Base-by-base conservation (phyloP, 2,329 filamentous ascomycete species). In the Pseudocercospora fijiensis region DNA sequence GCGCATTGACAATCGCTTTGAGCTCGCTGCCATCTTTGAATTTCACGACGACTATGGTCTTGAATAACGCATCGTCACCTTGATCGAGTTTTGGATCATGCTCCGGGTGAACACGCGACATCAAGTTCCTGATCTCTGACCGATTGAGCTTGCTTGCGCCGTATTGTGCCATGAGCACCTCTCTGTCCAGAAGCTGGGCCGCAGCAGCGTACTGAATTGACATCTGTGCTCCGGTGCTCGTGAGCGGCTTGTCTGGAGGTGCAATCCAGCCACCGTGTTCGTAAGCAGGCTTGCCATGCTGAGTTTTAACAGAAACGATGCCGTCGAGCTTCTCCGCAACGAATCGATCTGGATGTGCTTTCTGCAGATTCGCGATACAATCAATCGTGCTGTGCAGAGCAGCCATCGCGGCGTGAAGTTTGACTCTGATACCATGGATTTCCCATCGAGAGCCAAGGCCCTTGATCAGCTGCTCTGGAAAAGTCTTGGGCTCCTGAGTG, bases 401-500 rank as follows among this genome's bases (percentile, higher is more conserved):
- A 1, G 74, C 78, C 72, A 79, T 76, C 7, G 72, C 70, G 1
- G 78, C 72, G 65, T 80, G 76, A 9, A 73, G 70, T 65, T 81
- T 80, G 28, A 79, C 70, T 0, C 73, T 69, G n/a, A 80, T 73
- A 5, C 69, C 62, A 10, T 74, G 28, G 8, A 70, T 75, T 62
- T 78, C 67, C 79, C 79, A 81, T 10, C 49, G 68, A 41, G 71
- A 52, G 0, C 79, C 77, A 4, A 81, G 71, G 0, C 65, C 75
- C 41, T 74, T 69, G 24, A 67, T 57, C 22, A 78, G 45, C 65
- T 76, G 75, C 57, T 69, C 67, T 11, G 67, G 30, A 5, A 69
- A 26, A 55, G 71, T 76, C 11, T 66, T 65, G 0, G 76, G 76
- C 1, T 73, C 61, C 24, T 70, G 67, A 0, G 67, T 71, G n/a